Percentiles rank a stretch among this genome's conserved stretches.
Conservation (phyloP, 768 basidiomycete species). For the Trametes gibbosa region DNA sequence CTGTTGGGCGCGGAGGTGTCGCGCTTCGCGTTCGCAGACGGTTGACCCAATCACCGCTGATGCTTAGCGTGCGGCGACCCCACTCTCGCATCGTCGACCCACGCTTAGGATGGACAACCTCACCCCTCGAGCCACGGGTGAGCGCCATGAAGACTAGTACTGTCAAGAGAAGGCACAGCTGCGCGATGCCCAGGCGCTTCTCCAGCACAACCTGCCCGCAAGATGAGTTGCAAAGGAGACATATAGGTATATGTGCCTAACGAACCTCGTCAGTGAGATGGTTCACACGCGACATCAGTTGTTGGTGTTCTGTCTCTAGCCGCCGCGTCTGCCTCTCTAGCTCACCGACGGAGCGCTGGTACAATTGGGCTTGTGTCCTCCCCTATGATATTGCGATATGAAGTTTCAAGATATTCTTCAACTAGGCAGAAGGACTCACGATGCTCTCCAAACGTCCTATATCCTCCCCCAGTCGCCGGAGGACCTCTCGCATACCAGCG, state of each 20-base stretch:
- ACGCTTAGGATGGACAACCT: slow-evolving; percentile 20
- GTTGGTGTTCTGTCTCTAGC: slow-evolving; percentile 68
- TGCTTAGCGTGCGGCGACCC: slow-evolving; percentile 52
- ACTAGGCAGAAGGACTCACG: slow-evolving; percentile 50
- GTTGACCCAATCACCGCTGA: slow-evolving; percentile 53
- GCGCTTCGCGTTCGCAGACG: slow-evolving; percentile 36
- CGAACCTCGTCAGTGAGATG: slow-evolving; percentile 78
- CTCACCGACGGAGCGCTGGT: slow-evolving; percentile 61
- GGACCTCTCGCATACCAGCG: slow-evolving; percentile 65
- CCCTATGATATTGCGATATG: slow-evolving; percentile 39
- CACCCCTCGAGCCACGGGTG: slow-evolving; percentile 66
- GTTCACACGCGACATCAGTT: slow-evolving; percentile 67
- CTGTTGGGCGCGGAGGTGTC: slow-evolving; percentile 15
- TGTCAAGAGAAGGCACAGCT: slow-evolving; percentile 78
- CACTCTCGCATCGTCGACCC: slow-evolving; percentile 44
- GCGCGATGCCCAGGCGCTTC: slow-evolving; percentile 85
- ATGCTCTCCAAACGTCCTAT: slow-evolving; percentile 74
- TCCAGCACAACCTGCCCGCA: slow-evolving; percentile 70
- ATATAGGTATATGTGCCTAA: not conserved
- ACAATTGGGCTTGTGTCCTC: slow-evolving; percentile 65
- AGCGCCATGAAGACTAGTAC: slow-evolving; percentile 86
- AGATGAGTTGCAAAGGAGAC: not conserved
- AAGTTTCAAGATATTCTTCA: too few species aligned
- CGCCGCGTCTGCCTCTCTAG: slow-evolving; percentile 66
- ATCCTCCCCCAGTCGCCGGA: slow-evolving; percentile 74